Evolutionary conservation across 768 basidiomycete species (phyloP), one percentile per base, ranked within the genome.

Genomic region (Phlegmacium glaucopus): DNA sequence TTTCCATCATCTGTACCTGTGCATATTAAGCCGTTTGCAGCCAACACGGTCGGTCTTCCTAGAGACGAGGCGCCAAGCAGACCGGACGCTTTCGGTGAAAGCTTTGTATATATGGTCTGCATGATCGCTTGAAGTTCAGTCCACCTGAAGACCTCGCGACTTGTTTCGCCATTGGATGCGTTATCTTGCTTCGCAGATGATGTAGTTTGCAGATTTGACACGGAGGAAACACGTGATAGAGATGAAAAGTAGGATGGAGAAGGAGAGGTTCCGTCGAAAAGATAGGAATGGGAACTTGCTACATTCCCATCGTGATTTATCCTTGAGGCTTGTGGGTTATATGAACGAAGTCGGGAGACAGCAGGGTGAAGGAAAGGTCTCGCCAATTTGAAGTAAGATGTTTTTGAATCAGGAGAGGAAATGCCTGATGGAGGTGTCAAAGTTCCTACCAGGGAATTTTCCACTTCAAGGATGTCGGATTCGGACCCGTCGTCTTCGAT

Each of bases 21-120:
- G 54, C 93, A 96, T 28, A 99, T 80, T 47, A 94, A 68, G 0
- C 94, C 94, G 57, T 90, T 90, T 10, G 89, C 87, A 9, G 87
- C 82, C 47, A 97, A 63, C 8, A 87, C 88, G 0, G 86, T 93
- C 5, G 95, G 94, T 1, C 67, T 69, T 1, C 90, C 90, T 11
- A 75, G 57, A 13, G 74, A 61, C 3, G 78, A 69, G 1, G 80
- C 68, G 0, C 85, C 87, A 18, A 88, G 72, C 1, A 90, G 59
- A 32, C 78, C 70, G 4, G 83, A 75, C 17, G 79, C 79, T 53
- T 88, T 90, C 44, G 75, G 74, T 1, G 80, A 67, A 1, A 71
- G 63, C 30, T 71, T 70, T 12, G 76, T 64, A 55, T 77, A 86
- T 25, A 92, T 60, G 4, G 81, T 76, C 22, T 79, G 70, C 1